phyloP scores from a whole-genome alignment of 352 stramenopile genomes.

The Globisporangium iwayamae region DNA sequence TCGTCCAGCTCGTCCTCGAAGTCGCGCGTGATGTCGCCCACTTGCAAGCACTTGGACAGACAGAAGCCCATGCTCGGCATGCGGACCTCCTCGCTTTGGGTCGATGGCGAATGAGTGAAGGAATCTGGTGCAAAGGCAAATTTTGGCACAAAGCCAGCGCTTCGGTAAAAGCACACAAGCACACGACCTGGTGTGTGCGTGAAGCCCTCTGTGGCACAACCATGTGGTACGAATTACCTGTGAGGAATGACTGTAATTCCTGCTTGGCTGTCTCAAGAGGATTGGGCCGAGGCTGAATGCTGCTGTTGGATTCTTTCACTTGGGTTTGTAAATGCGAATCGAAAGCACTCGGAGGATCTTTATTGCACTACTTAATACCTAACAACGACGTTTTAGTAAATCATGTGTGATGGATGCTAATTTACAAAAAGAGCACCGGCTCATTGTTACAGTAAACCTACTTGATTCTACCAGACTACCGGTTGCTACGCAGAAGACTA shows the following conservation, averaged over 20 bases:
- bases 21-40: constrained; percentile 83
- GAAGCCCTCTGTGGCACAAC: background rate
- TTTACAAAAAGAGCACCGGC: background rate
- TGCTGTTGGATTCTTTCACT: too few relatives aligned
- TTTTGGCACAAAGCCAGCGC: constrained; percentile 3
- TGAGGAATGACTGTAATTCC: background rate
- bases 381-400: background rate
- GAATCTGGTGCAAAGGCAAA: background rate
- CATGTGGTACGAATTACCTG: background rate
- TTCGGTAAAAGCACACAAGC: background rate
- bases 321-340: background rate
- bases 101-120: background rate
- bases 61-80: constrained; percentile 69
- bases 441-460: background rate
- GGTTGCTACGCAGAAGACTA: too few relatives aligned
- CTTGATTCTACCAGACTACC: too few relatives aligned
- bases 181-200: background rate
- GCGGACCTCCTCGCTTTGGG: background rate
- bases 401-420: background rate
- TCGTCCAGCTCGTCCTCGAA: constrained; percentile 84
- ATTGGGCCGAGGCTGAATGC: too few relatives aligned
- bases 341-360: background rate
- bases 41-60: constrained; percentile 79
- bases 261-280: background rate
- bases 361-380: background rate